Evolutionary conservation across 129 eudicot species (phyloP).

Genomic region (Centella asiatica): DNA sequence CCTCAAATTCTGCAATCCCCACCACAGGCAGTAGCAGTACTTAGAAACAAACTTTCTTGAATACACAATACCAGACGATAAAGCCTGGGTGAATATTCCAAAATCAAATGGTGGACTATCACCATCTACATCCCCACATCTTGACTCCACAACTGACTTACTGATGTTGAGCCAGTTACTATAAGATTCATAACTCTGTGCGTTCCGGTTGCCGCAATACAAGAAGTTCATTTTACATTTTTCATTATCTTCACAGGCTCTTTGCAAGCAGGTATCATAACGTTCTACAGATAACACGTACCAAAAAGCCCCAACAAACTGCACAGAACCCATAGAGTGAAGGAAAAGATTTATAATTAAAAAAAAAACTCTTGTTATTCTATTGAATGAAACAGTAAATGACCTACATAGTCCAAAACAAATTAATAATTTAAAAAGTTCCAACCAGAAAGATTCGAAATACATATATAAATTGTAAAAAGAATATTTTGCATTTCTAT

Average conservation of each 20-base stretch:
- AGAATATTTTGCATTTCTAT: too few relatives aligned
- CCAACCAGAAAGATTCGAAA: too few relatives aligned
- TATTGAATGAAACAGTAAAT: too few relatives aligned
- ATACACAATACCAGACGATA: constrained; percentile 54
- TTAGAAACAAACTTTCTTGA: constrained; percentile 56
- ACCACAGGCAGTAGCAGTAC: constrained; percentile 87
- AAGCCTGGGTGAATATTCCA: constrained; percentile 70
- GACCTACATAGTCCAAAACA: too few relatives aligned
- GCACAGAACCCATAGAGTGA: constrained; percentile 5
- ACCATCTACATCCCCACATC: constrained; percentile 44
- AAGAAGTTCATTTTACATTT: constrained; percentile 38
- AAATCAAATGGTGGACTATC: constrained; percentile 40
- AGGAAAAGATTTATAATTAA: not conserved
- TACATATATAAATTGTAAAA: too few relatives aligned
- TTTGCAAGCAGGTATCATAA: constrained; percentile 70
- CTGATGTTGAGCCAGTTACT: constrained; percentile 46
- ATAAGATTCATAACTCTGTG: constrained; percentile 10
- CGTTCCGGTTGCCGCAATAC: constrained; percentile 44
- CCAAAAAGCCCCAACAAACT: constrained; percentile 96
- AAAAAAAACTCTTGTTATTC: not conserved
- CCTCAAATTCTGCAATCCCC: constrained; percentile 96
- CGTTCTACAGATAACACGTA: constrained; percentile 83
- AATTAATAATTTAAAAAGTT: too few relatives aligned
- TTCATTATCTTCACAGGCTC: constrained; percentile 45
- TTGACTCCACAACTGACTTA: constrained; percentile 31